Evolutionary conservation across 495 filamentous ascomycete genomes (phyloP).

Genomic region (Glutinoglossum americanum): DNA sequence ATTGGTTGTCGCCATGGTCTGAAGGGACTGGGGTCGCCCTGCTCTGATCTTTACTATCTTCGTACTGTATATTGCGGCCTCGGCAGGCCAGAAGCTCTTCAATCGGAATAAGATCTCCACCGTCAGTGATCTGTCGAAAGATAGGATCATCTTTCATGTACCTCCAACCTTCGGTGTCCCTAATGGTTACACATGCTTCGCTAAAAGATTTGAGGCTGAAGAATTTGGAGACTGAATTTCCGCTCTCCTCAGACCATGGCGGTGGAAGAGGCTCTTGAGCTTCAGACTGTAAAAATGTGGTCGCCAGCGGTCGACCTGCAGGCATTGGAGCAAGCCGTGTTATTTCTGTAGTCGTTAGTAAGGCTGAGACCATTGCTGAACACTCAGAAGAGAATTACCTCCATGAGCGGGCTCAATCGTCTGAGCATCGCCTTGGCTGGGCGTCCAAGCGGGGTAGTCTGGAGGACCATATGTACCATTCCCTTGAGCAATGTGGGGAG

Average conservation of each 20-base stretch:
- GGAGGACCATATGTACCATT: neutral
- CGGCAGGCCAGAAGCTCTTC: neutral
- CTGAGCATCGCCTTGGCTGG: neutral
- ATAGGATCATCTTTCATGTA: conserved; percentile 24
- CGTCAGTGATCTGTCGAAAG: conserved; percentile 18
- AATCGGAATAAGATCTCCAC: conserved; percentile 13
- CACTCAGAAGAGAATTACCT: neutral
- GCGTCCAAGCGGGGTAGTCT: neutral
- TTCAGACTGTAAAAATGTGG: conserved; percentile 1
- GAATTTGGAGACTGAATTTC: conserved; percentile 24
- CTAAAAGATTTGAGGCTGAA: conserved; percentile 23
- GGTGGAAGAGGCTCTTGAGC: conserved; percentile 22
- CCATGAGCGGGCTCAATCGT: neutral
- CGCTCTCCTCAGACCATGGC: conserved; percentile 23
- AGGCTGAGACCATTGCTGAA: neutral
- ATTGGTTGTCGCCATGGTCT: neutral
- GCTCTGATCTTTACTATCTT: neutral
- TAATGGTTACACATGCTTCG: conserved; percentile 22
- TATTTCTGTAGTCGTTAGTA: neutral
- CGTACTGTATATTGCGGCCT: neutral
- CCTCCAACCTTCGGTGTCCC: conserved; percentile 22
- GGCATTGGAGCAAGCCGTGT: neutral
- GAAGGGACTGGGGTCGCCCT: neutral
- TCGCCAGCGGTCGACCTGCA: neutral
- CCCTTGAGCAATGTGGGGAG: neutral